Evolutionary conservation across 2,329 filamentous ascomycete species (phyloP).

Genomic region (Aspergillus luchuensis): DNA sequence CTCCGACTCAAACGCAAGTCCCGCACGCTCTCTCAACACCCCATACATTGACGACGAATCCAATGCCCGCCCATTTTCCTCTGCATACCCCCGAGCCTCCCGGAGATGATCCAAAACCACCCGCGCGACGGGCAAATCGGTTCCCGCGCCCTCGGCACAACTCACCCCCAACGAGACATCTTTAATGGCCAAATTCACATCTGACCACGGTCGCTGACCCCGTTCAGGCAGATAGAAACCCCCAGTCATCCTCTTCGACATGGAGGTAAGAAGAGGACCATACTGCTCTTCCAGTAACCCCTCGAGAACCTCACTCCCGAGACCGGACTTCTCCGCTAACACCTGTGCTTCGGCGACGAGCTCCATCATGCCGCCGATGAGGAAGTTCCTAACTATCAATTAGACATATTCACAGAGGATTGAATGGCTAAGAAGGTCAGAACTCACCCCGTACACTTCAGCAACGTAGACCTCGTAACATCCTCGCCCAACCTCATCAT

Average conservation of each 20-base stretch:
- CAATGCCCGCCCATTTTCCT: conserved; percentile 39
- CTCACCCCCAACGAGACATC: conserved; percentile 55
- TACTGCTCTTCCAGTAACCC: conserved; percentile 33
- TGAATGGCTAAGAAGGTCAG: neutral
- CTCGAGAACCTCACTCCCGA: conserved; percentile 29
- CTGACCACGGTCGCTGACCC: conserved; percentile 47
- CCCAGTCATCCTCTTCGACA: conserved; percentile 32
- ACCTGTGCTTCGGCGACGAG: conserved; percentile 34
- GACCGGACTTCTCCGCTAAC: conserved; percentile 33
- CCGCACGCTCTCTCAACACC: conserved; percentile 47
- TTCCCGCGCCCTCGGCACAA: conserved; percentile 44
- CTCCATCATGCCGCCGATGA: conserved; percentile 27
- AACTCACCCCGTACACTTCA: conserved; percentile 10
- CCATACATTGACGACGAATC: conserved; percentile 58
- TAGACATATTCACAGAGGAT: neutral
- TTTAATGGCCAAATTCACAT: conserved; percentile 53
- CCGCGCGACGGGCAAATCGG: conserved; percentile 47
- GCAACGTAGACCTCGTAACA: neutral
- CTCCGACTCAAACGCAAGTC: conserved; percentile 49
- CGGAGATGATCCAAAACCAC: conserved; percentile 48
- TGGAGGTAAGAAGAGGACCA: conserved; percentile 29
- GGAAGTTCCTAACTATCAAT: conserved; percentile 17
- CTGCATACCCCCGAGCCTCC: conserved; percentile 46
- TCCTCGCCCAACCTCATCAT: neutral
- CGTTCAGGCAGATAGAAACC: conserved; percentile 34